These are phyloP conservation scores for Colletotrichum spaethianum DNA, from an alignment of 2,329 filamentous ascomycete species.

Conservation along the genomic window DNA sequence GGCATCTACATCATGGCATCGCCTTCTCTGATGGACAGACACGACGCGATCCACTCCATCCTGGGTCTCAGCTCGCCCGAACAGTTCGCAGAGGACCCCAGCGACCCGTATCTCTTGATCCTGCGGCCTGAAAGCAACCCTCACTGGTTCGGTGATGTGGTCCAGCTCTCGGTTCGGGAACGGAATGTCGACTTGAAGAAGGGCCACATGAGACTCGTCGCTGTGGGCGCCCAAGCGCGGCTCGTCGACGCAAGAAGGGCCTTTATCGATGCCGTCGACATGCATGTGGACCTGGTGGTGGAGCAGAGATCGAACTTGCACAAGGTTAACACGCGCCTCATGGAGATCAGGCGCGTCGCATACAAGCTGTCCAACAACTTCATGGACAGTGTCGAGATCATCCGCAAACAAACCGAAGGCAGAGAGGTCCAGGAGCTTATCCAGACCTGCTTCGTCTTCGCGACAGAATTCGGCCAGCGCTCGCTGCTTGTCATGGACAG, in stretches of 20 bases:
- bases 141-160: constrained; percentile 84
- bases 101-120: constrained; percentile 88
- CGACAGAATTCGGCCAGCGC: constrained; percentile 97
- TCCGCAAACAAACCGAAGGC: constrained; percentile 86
- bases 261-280: constrained; percentile 84
- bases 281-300: constrained; percentile 89
- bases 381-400: constrained; percentile 97
- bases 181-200: constrained; percentile 88
- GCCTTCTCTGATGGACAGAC: constrained; percentile 80
- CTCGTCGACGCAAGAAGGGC: constrained; percentile 83
- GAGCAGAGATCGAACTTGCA: constrained; percentile 94
- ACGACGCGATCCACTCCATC: constrained; percentile 87
- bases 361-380: constrained; percentile 98
- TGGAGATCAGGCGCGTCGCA: constrained; percentile 94
- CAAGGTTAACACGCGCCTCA: constrained; percentile 90
- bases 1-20: constrained; percentile 90
- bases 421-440: constrained; percentile 95
- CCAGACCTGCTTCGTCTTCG: constrained; percentile 97
- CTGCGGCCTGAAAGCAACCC: constrained; percentile 85
- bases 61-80: constrained; percentile 78
- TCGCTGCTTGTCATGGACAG: constrained; percentile 96
- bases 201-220: constrained; percentile 89
- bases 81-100: constrained; percentile 76
- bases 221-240: constrained; percentile 85
- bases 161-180: constrained; percentile 80